These are phyloP conservation scores for Cucumis variabilis DNA, from an alignment of 331 rosid genomes.

Conservation along the genomic window DNA sequence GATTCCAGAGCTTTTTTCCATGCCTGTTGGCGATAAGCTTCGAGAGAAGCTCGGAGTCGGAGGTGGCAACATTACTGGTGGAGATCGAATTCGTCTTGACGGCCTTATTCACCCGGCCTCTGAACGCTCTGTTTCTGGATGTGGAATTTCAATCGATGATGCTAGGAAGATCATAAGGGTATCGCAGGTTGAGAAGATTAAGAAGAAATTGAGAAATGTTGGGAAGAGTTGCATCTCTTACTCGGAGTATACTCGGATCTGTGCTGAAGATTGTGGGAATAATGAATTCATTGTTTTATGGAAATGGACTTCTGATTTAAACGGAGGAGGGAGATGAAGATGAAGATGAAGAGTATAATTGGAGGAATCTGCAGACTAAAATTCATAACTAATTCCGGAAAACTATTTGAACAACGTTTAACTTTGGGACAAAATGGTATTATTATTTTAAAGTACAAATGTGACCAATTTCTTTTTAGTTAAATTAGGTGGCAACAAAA, in stretches of 20 bases:
- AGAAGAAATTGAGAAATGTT: slow-evolving; percentile 53
- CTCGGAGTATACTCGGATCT: slow-evolving; percentile 60
- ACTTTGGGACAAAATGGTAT: neutral
- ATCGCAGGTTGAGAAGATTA: slow-evolving; percentile 68
- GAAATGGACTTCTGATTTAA: neutral
- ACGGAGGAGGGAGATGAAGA: neutral
- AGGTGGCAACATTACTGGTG: slow-evolving; percentile 38
- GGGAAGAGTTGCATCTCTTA: slow-evolving; percentile 57
- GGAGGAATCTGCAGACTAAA: neutral
- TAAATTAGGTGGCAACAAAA: no score
- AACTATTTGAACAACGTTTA: neutral
- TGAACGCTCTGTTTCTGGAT: neutral
- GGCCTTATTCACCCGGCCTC: slow-evolving; percentile 40
- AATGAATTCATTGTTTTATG: neutral
- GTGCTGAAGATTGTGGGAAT: slow-evolving; percentile 56
- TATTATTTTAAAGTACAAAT: no score
- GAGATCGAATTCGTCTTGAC: slow-evolving; percentile 38
- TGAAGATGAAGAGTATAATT: neutral
- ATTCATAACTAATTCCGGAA: neutral
- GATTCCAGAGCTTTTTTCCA: slow-evolving; percentile 59
- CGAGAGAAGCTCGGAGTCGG: slow-evolving; percentile 66
- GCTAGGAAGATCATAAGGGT: slow-evolving; percentile 74
- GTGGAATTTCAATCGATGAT: slow-evolving; percentile 54
- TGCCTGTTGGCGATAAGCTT: slow-evolving; percentile 66
- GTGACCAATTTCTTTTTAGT: no score